Evolutionary conservation across 2,329 filamentous ascomycete species (phyloP).

Genomic region (Stemphylium lycopersici): DNA sequence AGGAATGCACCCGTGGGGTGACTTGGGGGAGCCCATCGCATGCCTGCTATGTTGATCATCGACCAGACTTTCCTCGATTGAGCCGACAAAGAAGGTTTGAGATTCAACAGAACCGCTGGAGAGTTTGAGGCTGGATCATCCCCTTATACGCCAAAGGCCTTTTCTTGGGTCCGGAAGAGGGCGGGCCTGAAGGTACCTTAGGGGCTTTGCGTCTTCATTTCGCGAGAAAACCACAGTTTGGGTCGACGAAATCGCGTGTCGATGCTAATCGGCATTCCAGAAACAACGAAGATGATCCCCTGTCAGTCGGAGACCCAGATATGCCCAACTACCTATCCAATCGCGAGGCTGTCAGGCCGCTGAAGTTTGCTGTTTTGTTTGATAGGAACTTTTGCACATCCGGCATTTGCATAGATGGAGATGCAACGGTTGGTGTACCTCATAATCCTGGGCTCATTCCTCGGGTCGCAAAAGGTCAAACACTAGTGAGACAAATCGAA

Average conservation of each 20-base stretch:
- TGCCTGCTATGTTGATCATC: too few species aligned
- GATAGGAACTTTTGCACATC: not conserved
- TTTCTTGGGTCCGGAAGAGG: not conserved
- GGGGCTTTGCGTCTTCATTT: not conserved
- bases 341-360: not conserved
- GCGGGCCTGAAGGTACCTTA: not conserved
- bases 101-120: not conserved
- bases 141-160: not conserved
- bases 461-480: too few species aligned
- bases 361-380: not conserved
- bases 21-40: not conserved
- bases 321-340: not conserved
- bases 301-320: not conserved
- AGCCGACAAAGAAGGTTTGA: not conserved
- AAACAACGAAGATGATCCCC: not conserved
- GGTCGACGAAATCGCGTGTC: not conserved
- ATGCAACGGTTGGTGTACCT: not conserved
- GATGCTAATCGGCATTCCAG: not conserved
- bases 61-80: not conserved
- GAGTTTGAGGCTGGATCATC: not conserved
- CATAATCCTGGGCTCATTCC: not conserved
- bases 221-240: not conserved
- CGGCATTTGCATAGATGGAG: not conserved
- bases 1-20: too few species aligned
- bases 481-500: not conserved